A percentile compares a stretch with the other conserved stretches of the same genome.
phyloP scores from a whole-genome alignment of 1,139 yeast genomes.

The Pichia sp. region DNA sequence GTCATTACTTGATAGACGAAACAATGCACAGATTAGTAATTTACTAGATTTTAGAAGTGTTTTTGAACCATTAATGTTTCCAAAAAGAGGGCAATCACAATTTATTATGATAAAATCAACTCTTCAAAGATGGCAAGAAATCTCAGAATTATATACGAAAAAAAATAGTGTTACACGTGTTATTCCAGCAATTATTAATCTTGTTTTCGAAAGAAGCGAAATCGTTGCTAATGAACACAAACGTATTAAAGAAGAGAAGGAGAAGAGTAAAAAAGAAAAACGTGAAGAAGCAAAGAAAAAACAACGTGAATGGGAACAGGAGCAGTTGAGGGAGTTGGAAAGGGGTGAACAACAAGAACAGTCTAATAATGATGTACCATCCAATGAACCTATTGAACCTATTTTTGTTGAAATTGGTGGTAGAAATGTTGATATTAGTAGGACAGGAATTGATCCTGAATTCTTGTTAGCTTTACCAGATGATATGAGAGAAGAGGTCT shows the following conservation, averaged over 20 bases:
- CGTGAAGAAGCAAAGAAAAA: slow-evolving; percentile 26
- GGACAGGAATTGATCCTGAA: slow-evolving; percentile 85
- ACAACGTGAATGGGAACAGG: slow-evolving; percentile 27
- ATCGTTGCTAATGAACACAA: slow-evolving; percentile 34
- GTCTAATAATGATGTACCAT: slow-evolving; percentile 25
- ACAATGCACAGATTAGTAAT: slow-evolving; percentile 12
- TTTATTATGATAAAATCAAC: slow-evolving; percentile 45
- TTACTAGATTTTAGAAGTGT: slow-evolving; percentile 16
- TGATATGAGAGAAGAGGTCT: slow-evolving; percentile 88
- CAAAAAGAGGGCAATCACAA: slow-evolving; percentile 18
- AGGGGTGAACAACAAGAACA: slow-evolving; percentile 12
- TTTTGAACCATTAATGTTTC: slow-evolving; percentile 16
- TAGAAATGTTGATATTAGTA: slow-evolving; percentile 71
- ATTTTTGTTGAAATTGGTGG: slow-evolving; percentile 73
- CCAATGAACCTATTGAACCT: slow-evolving; percentile 38
- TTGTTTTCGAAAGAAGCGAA: slow-evolving; percentile 45
- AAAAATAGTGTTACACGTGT: slow-evolving; percentile 34
- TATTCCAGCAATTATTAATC: slow-evolving; percentile 46
- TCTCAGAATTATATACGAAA: slow-evolving; percentile 41
- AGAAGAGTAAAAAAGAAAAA: slow-evolving; percentile 30
- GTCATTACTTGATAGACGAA: slow-evolving; percentile 22
- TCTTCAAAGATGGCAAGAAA: slow-evolving; percentile 64
- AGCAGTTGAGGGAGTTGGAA: slow-evolving; percentile 23
- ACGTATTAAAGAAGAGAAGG: slow-evolving; percentile 31
- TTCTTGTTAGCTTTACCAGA: slow-evolving; percentile 88